These are phyloP conservation scores for Spathaspora sp. DNA, from an alignment of 1,139 yeast genomes.

Conservation along the genomic window DNA sequence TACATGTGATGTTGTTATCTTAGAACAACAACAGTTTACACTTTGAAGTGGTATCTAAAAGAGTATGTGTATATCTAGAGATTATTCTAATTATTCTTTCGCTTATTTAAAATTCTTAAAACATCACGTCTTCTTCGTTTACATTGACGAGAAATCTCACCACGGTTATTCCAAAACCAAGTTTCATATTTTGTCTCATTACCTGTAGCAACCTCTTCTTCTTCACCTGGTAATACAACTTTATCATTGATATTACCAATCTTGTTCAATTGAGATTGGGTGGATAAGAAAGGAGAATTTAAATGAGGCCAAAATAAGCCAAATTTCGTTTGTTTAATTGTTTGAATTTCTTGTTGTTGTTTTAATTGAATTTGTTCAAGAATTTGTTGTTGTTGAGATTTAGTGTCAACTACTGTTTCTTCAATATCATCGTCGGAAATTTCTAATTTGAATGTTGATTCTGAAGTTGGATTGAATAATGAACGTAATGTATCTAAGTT, in stretches of 20 bases:
- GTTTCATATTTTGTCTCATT: constrained; percentile 60
- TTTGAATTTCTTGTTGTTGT: constrained; percentile 23
- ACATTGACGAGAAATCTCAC: constrained; percentile 74
- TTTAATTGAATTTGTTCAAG: constrained; percentile 32
- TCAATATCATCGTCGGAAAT: constrained; percentile 38
- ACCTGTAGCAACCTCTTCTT: constrained; percentile 15
- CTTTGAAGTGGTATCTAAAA: background rate
- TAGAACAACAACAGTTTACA: too few species aligned
- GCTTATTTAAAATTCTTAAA: constrained; percentile 54
- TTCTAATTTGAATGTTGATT: constrained; percentile 29
- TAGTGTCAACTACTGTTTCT: constrained; percentile 12
- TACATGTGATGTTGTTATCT: too few species aligned
- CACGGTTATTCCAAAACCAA: constrained; percentile 83
- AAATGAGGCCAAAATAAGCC: constrained; percentile 82
- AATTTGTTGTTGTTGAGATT: constrained; percentile 25
- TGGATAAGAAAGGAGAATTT: constrained; percentile 80
- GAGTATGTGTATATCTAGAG: background rate
- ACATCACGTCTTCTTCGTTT: constrained; percentile 77
- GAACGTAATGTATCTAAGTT: constrained; percentile 63
- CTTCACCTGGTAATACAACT: constrained; percentile 39
- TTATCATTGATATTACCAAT: constrained; percentile 35
- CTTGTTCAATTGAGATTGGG: constrained; percentile 77
- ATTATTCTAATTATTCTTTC: background rate
- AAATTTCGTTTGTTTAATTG: constrained; percentile 16
- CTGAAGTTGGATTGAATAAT: constrained; percentile 51